Base-by-base conservation (phyloP, 2,329 filamentous ascomycete species). In the Ascochyta koolunga region DNA sequence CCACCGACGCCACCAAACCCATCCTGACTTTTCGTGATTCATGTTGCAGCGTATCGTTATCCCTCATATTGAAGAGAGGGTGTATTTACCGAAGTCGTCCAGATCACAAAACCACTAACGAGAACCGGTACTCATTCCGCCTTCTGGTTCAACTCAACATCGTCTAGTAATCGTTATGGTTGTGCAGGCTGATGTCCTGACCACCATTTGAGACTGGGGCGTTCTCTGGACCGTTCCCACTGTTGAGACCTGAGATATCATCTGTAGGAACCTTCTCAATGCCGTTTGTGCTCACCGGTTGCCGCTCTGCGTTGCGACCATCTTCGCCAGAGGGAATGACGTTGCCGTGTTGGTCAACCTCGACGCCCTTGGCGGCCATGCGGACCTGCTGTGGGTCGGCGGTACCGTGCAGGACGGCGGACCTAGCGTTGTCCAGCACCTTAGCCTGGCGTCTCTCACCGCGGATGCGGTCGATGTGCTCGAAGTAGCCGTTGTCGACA, bases 401-500 rank as follows among this genome's bases (percentile, higher is more conserved):
- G 29, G 82, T 78, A 10, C 87, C 86, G 42, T 85, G 79, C n/a
- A 85, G 73, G 15, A 89, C 84, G 4, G 86, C 86, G 60, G 87
- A 81, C 62, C 86, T 81, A 4, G 87, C 87, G 39, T 79, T 83
- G 64, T 88, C 84, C 59, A 89, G 76, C 16, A 86, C 81, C 74
- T 89, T 89, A 59, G 84, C 72, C 75, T 89, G 89, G 59, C 83
- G 80, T 58, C 84, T 88, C 73, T 90, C 87, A 40, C 88, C 89
- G 47, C 90, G 82, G 16, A 92, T 76, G 54, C 82, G 79, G 75
- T 90, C 88, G 5, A 96, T 80, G 66, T 91, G 90, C 61, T 90
- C 86, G 64, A 97, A 95, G 77, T 97, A 97, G 32, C 84, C 87
- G 6, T 87, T 83, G 1, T 88, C 84, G 1, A 97, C 89, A 0